Base-by-base conservation (phyloP, 2,329 filamentous ascomycete genomes). In the Lomentospora prolificans region DNA sequence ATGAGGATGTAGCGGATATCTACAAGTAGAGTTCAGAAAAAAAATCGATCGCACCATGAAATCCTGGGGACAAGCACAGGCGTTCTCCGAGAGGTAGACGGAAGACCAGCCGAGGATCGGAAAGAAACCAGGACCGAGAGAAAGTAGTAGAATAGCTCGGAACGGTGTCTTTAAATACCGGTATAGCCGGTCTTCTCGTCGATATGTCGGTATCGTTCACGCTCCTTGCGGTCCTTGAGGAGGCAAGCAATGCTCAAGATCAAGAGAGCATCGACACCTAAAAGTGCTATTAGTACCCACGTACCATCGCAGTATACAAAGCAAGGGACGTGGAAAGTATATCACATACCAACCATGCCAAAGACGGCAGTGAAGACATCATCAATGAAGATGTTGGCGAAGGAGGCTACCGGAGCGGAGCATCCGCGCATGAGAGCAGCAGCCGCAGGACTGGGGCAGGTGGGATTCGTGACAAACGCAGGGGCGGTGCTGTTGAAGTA, bases 201-300 rank as follows among this genome's bases (percentile, higher is more conserved):
- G 64, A 94, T 91, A 65, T 87, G 79, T 58, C 83, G 81, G 72
- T 90, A 94, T 58, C 89, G 78, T 69, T 87, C 84, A 64, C 82
- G 81, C 73, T 94, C 89, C 71, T 86, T 87, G 65, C 88, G 83
- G 64, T 90, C 85, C 76, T 90, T 91, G 63, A 90, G 75, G 48
- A 94, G 75, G 70, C 89, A 90, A 28, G 86, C 84, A 10, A 86
- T 83, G 61, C 82, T 80, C 56, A 92, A 73, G 61, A 92, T 72
- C 51, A 92, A 74, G 53, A 89, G 64, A 44, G 78, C 79, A 65
- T 90, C 84, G 60, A 89, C 67, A 57, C 77, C 78, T 79, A 59
- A 14, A 6, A 33, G 12, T 33, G n/a, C 30, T 33, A 33, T 33
- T 33, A 12, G 6, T 33, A n/a, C n/a, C n/a, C n/a, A n/a, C n/a